These are phyloP conservation scores for Euphrasia arctica DNA, from an alignment of 305 asterid species.

Conservation along the genomic window DNA sequence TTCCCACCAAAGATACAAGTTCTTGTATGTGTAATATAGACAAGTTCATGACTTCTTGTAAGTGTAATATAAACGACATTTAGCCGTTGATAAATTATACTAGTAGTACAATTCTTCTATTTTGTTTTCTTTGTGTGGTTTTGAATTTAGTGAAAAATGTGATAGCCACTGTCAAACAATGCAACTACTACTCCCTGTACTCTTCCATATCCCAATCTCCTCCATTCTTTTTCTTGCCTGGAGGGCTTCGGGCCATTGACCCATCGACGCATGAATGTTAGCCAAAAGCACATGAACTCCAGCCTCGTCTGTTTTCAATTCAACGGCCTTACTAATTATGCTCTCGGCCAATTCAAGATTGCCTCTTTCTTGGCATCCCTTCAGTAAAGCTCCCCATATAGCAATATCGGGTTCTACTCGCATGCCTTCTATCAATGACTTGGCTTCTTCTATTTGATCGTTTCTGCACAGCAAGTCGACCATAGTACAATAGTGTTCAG, in stretches of 20 bases:
- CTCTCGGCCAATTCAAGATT: constrained; percentile 38
- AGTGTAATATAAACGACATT: not conserved
- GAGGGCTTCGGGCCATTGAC: constrained; percentile 39
- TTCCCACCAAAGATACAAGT: not conserved
- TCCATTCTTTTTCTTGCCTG: constrained; percentile 38
- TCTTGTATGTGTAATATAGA: not conserved
- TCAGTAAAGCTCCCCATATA: constrained; percentile 41
- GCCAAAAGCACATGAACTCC: constrained; percentile 41
- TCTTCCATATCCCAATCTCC: constrained; percentile 35
- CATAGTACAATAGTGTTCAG: constrained; percentile 41
- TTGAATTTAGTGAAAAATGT: not conserved
- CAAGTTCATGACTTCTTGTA: not conserved
- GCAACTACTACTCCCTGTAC: constrained; percentile 32
- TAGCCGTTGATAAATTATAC: not conserved
- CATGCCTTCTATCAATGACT: constrained; percentile 31
- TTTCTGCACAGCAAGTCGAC: constrained; percentile 41
- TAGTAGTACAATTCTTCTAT: not conserved
- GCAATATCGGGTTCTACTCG: constrained; percentile 39
- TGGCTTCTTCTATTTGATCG: constrained; percentile 37
- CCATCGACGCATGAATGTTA: constrained; percentile 42
- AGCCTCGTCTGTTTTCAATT: constrained; percentile 34
- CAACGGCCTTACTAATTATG: constrained; percentile 25
- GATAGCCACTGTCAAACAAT: constrained; percentile 3
- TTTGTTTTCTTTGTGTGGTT: too few relatives aligned
- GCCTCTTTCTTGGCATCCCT: constrained; percentile 40